Evolutionary conservation across 768 basidiomycete species (phyloP), one percentile per base, ranked within the genome.

Genomic region (Mrakia frigida): DNA sequence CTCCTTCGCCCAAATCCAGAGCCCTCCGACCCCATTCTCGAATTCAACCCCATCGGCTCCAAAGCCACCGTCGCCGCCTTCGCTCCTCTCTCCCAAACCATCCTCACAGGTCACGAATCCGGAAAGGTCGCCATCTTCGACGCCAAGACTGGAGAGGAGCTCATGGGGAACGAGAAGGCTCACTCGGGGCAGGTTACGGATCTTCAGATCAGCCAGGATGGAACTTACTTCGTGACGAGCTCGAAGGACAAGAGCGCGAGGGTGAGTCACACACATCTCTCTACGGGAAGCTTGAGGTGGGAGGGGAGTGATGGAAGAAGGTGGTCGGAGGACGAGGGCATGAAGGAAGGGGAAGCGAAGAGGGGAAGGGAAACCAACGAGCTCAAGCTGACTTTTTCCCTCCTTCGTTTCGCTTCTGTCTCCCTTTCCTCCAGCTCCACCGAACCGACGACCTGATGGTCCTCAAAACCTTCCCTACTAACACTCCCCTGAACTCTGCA

Each of bases 11-110:
- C 43, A 46, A 46, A 28, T n/a, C 25, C 81, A 96, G 94, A 97
- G 85, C 86, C 89, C 79, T 85, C 83, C 81, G 91, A 93, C 78
- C 93, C 94, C 0, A 80, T 86, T 23, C 85, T 88, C 80, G 88
- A 92, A 84, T 95, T 97, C 87, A 87, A 91, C 83, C 92, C 94
- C 18, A 86, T 92, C 77, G 95, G 94, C 37, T 92, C 92, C 77
- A 98, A 98, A 85, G 92, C 94, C n/a, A 98, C 93, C 2, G 94
- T 98, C 56, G 95, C 93, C 82, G 90, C 93, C 6, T 98, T 97
- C 84, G 91, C 92, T 6, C 88, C 90, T 70, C 86, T 87, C 18
- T 90, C 91, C 33, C 88, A 90, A 56, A 83, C 91, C 78, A 90
- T 99, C 83, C 86, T 98, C 77, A 96, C 94, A 3, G 96, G 94